Evolutionary conservation across 306 rosid genomes (phyloP), one percentile per base, ranked within the genome.

Genomic region (Trifolium subterraneum): DNA sequence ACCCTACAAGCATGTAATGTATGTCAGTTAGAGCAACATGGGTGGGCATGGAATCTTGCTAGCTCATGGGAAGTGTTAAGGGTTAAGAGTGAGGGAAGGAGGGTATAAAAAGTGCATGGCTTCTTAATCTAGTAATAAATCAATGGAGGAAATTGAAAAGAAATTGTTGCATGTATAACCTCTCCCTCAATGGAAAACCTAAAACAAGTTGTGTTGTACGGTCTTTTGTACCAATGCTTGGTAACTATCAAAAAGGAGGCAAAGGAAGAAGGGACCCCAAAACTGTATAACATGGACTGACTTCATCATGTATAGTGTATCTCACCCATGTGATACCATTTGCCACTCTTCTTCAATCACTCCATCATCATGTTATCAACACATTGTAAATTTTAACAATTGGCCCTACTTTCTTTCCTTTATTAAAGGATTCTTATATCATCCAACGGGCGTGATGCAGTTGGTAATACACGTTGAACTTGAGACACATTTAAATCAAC

Each of bases 241-340:
- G 81, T 84, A 66, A 81, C 81, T 79, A 68, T 83, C 84, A 78
- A 63, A 66, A 69, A 69, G 76, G 69, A 58, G 54, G 68, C n/a
- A 59, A 35, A 38, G 68, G 47, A 48, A 50, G 68, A 55, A 82
- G 80, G 86, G 75, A 70, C 85, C 86, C 71, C 80, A 61, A 68
- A 64, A 47, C 78, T 41, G 70, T 44, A 41, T 65, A 86, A 81
- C 90, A 85, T 84, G 85, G 81, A 77, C 73, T 86, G 78, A 78
- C 74, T 75, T 86, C 87, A 81, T 64, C 79, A 38, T 31, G 22
- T 15, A 0, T 77, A 64, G 55, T 68, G 56, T 71, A 77, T 72
- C 78, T 71, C 81, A 73, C 81, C 93, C 93, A 89, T 84, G 90
- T 89, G 92, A 84, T 76, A 61, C 35, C 80, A 79, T 56, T 68